Percentiles rank a stretch among this genome's conserved stretches.
Conservation (phyloP, 2,329 filamentous ascomycete species). For the Alternaria gaisen region DNA sequence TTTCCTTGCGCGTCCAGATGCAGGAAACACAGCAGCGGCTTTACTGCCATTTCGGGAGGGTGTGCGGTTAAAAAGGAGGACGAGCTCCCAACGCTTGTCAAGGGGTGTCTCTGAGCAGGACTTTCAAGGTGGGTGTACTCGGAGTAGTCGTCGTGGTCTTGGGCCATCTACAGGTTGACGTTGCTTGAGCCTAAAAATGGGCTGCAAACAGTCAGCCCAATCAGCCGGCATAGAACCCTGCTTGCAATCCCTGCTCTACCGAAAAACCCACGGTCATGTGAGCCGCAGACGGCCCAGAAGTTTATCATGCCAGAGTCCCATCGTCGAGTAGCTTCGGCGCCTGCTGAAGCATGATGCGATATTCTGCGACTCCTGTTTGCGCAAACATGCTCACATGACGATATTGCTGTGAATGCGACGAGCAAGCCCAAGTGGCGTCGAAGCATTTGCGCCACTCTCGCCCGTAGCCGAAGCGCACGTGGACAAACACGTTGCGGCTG, state of each 20-base stretch:
- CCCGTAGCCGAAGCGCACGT: slow-evolving; percentile 20
- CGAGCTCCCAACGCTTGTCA: slow-evolving; percentile 30
- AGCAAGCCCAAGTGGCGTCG: slow-evolving; percentile 10
- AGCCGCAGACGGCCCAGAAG: slow-evolving; percentile 39
- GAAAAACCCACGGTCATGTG: slow-evolving; percentile 41
- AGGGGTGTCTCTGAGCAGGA: slow-evolving; percentile 34
- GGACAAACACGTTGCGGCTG: slow-evolving; percentile 32
- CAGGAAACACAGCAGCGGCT: slow-evolving; percentile 43
- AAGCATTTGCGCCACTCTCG: slow-evolving; percentile 27
- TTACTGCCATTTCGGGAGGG: slow-evolving; percentile 43
- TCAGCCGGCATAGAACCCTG: slow-evolving; percentile 32
- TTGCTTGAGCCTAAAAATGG: slow-evolving; percentile 51
- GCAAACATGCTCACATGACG: slow-evolving; percentile 21
- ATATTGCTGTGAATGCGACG: slow-evolving; percentile 5
- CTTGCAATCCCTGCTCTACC: slow-evolving; percentile 20
- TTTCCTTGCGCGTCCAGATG: slow-evolving; percentile 39
- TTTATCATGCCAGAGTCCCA: slow-evolving; percentile 28
- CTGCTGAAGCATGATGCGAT: slow-evolving; percentile 43
- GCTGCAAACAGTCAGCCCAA: slow-evolving; percentile 44
- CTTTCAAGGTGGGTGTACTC: slow-evolving; percentile 42
- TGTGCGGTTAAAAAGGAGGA: slow-evolving; percentile 31
- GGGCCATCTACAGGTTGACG: slow-evolving; percentile 50
- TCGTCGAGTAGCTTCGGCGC: slow-evolving; percentile 47
- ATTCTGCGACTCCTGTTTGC: slow-evolving; percentile 24
- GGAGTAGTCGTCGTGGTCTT: slow-evolving; percentile 45